These are phyloP conservation scores for Cladosporium sp. DNA, from an alignment of 2,329 filamentous ascomycete species.

Conservation along the genomic window DNA sequence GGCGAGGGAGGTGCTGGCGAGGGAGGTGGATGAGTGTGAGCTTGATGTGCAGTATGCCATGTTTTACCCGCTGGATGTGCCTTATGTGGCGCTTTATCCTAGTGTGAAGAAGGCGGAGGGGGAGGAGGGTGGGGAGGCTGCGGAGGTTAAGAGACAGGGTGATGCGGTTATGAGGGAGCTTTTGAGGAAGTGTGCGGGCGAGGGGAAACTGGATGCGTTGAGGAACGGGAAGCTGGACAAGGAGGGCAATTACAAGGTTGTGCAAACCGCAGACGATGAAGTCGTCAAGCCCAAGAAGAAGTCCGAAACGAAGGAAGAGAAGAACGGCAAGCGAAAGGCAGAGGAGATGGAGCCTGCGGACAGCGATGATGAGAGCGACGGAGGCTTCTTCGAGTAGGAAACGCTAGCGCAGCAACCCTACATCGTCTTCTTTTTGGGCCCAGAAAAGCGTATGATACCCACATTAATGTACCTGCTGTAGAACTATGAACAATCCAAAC, in stretches of 20 bases:
- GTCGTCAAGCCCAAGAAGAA: constrained; percentile 1
- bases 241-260: constrained; percentile 10
- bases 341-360: constrained; percentile 17
- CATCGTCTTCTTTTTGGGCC: not conserved
- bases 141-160: constrained; percentile 35
- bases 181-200: constrained; percentile 60
- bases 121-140: constrained; percentile 25
- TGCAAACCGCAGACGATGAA: not conserved
- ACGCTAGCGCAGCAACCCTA: not conserved
- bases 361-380: constrained; percentile 32
- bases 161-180: constrained; percentile 61
- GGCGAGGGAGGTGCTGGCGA: constrained; percentile 27
- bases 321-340: constrained; percentile 16
- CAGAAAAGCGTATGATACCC: constrained; percentile 11
- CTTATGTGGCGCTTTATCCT: constrained; percentile 58
- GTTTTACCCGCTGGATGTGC: constrained; percentile 65
- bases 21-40: constrained; percentile 45
- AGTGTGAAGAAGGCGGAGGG: constrained; percentile 28
- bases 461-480: constrained; percentile 6
- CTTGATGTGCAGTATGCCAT: constrained; percentile 72
- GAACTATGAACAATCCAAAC: constrained; percentile 3
- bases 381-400: constrained; percentile 33
- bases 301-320: not conserved
- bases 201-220: constrained; percentile 52
- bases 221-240: constrained; percentile 46